A percentile compares a stretch with the other conserved stretches of the same genome.
These are phyloP conservation scores for Colletotrichum sp. DNA, from an alignment of 2,329 filamentous ascomycete species.

Conservation along the genomic window DNA sequence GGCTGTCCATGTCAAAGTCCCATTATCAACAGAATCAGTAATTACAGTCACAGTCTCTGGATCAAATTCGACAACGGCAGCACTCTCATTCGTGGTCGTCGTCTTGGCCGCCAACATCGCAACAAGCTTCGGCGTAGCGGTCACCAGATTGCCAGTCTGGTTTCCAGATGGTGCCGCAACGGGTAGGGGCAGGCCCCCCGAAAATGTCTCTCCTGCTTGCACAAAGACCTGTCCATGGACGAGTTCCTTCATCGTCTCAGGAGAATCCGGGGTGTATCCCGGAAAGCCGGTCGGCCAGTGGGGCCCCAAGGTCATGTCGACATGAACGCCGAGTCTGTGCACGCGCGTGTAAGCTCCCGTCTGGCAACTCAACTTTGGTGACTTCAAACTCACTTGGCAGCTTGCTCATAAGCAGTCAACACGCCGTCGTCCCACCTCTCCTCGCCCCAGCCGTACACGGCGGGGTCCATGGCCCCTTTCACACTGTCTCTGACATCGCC, in stretches of 20 bases:
- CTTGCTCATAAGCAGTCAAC: not conserved
- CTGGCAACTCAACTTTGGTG: not conserved
- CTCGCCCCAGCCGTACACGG: not conserved
- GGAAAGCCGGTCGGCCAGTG: not conserved
- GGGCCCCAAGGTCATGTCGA: not conserved
- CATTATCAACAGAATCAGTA: not conserved
- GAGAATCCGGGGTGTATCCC: not conserved
- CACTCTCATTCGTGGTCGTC: not conserved
- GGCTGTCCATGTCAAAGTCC: not conserved
- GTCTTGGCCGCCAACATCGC: not conserved
- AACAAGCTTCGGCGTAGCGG: not conserved
- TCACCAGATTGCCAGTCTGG: not conserved
- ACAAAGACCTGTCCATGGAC: not conserved
- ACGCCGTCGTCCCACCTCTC: not conserved
- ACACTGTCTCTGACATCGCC: not conserved
- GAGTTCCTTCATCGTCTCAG: not conserved
- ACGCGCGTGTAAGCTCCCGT: accelerated
- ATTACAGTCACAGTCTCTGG: not conserved
- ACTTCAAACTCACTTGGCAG: not conserved
- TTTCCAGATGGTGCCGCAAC: not conserved
- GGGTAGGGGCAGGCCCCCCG: not conserved
- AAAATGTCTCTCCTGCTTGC: not conserved
- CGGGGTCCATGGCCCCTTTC: not conserved
- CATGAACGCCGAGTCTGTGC: not conserved
- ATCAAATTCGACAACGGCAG: not conserved